Base-by-base conservation (phyloP, 805 yeast genomes). In the Hemisphaericaspora nanyangensis region DNA sequence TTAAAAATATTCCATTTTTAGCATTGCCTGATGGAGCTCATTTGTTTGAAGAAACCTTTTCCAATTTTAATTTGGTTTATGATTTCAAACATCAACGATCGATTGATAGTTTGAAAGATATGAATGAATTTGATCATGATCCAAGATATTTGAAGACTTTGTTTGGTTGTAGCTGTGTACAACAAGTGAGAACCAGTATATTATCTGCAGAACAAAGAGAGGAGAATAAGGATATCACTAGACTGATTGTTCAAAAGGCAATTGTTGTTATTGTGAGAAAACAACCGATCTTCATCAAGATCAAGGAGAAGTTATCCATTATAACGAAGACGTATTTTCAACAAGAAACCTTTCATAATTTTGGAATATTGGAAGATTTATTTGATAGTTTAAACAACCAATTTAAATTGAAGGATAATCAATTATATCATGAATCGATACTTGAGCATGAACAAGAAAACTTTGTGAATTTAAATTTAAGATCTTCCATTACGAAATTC, bases 21-120 rank as follows among this genome's bases (percentile, higher is more conserved):
- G 95, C 96, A 1, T 65, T 93, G 17, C 98, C 99, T 0, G 99
- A 93, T 61, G 98, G 98, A 4, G 82, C 95, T 2, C 99, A 93
- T 58, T 72, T 90, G 17, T 91, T 82, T 55, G 95, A 89, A 56
- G 98, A 93, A 59, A 89, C 95, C 1, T 88, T 90, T 54, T 82
- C 95, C 17, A 87, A 87, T 55, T 91, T 91, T 63, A 90, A 95
- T 17, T 65, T 91, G 31, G 73, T 84, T 5, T 85, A 79, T 54
- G 88, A 88, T 56, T 79, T 77, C 37, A 61, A 65, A 19, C 61
- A 60, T 22, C 61, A 68, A 16, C 51, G 50, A 18, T 68, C 78
- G 10, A 75, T 80, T 15, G 79, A 67, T 35, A 59, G 70, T 42
- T 60, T 68, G 27, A 54, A 54, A 6, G 69, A 61, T 42, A 52